Conservation (phyloP, 1,139 yeast genomes). For the Saccharomyces hybrid region DNA sequence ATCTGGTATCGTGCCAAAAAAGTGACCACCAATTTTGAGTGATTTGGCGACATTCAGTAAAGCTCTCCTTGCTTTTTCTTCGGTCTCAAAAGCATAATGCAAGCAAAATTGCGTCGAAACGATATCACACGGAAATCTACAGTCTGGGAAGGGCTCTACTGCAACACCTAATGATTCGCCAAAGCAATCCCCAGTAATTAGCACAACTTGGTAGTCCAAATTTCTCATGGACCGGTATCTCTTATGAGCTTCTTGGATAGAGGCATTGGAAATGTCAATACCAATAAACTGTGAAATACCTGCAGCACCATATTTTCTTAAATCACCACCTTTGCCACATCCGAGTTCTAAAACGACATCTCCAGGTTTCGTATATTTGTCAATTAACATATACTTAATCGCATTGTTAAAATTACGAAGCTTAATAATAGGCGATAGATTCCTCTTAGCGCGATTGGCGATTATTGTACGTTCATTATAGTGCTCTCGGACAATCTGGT, state of each 20-base stretch:
- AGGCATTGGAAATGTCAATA: slow-evolving; percentile 83
- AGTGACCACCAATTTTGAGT: slow-evolving; percentile 72
- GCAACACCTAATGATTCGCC: slow-evolving; percentile 60
- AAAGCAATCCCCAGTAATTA: slow-evolving; percentile 90
- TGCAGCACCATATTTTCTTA: slow-evolving; percentile 79
- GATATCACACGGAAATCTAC: slow-evolving; percentile 75
- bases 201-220: slow-evolving; percentile 61
- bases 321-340: slow-evolving; percentile 98
- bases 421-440: slow-evolving; percentile 76
- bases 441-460: slow-evolving; percentile 57
- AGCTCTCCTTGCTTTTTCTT: slow-evolving; percentile 65
- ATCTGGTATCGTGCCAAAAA: slow-evolving; percentile 92
- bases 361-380: slow-evolving; percentile 49
- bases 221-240: slow-evolving; percentile 55
- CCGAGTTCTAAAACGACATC: slow-evolving; percentile 74
- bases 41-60: slow-evolving; percentile 71
- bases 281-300: slow-evolving; percentile 75
- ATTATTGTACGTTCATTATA: slow-evolving; percentile 79
- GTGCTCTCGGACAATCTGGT: slow-evolving; percentile 67
- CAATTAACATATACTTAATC: slow-evolving; percentile 79
- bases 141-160: slow-evolving; percentile 58
- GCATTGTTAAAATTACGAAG: slow-evolving; percentile 87
- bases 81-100: slow-evolving; percentile 91
- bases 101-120: slow-evolving; percentile 88
- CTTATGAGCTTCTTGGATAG: slow-evolving; percentile 74